These are phyloP conservation scores for Dentipellis sp. DNA, from an alignment of 768 basidiomycete genomes.

Conservation along the genomic window DNA sequence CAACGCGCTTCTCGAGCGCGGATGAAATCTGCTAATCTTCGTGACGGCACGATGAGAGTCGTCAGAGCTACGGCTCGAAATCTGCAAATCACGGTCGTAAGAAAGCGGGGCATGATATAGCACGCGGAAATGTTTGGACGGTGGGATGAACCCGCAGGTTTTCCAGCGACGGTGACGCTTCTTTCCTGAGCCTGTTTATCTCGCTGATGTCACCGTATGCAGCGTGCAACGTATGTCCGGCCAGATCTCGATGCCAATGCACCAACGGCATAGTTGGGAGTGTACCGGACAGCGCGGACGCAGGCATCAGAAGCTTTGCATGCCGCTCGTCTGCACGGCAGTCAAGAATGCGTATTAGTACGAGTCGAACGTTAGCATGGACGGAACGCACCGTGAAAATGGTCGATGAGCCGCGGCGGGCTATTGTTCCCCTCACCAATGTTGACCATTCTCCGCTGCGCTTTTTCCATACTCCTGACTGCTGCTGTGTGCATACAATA, in stretches of 20 bases:
- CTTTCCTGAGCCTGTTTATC: constrained; percentile 59
- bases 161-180: constrained; percentile 64
- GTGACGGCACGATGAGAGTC: constrained; percentile 45
- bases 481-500: no score
- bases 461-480: constrained; percentile 45
- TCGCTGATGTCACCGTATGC: constrained; percentile 79
- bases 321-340: constrained; percentile 57
- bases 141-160: constrained; percentile 40
- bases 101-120: no score
- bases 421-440: constrained; percentile 63
- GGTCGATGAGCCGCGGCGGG: constrained; percentile 63
- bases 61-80: constrained; percentile 56
- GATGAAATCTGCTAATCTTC: constrained; percentile 48
- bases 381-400: constrained; percentile 38
- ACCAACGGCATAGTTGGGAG: constrained; percentile 36
- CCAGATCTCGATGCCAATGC: constrained; percentile 81
- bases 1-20: constrained; percentile 57
- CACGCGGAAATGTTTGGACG: background rate
- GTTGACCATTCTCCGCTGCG: constrained; percentile 46
- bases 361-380: no score
- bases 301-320: constrained; percentile 62
- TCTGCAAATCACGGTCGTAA: constrained; percentile 26
- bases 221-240: constrained; percentile 73
- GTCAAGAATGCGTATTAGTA: no score
- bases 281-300: constrained; percentile 63